Base-by-base conservation (phyloP, 495 filamentous ascomycete genomes). In the Cenococcum geophilum region DNA sequence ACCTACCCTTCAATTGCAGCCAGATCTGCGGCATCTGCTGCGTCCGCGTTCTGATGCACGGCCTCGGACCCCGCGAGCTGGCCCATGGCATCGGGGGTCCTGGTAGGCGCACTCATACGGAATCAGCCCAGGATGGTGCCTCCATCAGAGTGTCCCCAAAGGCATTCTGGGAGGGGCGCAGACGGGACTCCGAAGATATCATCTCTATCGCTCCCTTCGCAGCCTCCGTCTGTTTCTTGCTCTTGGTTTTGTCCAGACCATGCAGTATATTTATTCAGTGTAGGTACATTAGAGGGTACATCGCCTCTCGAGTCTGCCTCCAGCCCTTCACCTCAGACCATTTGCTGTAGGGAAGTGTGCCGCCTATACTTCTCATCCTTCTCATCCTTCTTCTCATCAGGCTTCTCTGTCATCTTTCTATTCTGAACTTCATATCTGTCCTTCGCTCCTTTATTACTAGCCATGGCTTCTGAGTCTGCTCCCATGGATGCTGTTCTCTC, bases 381-480 rank as follows among this genome's bases (percentile, higher is more conserved):
- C 12, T 18, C 40, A 14, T 45, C 40, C 14, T 45, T 45, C 40
- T 18, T 16, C 40, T 16, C 18, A 14, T 45, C 3, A 1, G 11
- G 40, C 40, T 18, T 45, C 11, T 45, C 18, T 45, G 40, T 18
- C 40, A 45, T 45, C 18, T 45, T 45, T 16, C 12, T 45, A 32
- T 32, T 32, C 6, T 32, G 14, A 45, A 45, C 14, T 45, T 27
- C 23, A 23, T 52, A 20, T 32, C 21, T 52, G 25, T 52, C 6
- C 27, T 6, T 32, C 6, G 2, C 27, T 52, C 20, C 49, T 32
- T 45, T 18, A 45, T 16, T 18, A 16, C 23, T 10, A 16, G 22
- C 54, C 54, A 56, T 56, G 54, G n/a, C 54, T 43, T 20, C 54
- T 40, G 54, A 56, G 1, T 16, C 49, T 32, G 16, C 32, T 37